Percentiles rank a stretch among this genome's conserved stretches.
These are phyloP conservation scores for Xylariaceae sp. DNA, from an alignment of 2,329 filamentous ascomycete genomes.

Conservation along the genomic window DNA sequence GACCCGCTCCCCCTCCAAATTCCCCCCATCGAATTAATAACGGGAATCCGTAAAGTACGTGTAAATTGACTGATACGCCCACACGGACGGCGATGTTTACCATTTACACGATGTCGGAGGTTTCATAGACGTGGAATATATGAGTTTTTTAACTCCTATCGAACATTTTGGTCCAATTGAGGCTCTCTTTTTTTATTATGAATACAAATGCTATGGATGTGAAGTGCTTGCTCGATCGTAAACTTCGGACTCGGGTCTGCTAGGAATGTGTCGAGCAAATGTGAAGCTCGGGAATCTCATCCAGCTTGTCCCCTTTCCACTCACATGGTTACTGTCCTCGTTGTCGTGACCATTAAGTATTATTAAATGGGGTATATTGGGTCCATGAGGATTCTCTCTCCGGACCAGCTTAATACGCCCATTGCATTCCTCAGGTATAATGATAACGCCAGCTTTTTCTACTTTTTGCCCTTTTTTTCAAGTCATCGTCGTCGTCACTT, in stretches of 20 bases:
- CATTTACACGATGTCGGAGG: too few relatives aligned
- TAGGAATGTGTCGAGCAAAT: neutral
- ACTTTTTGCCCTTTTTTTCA: neutral
- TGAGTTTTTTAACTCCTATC: neutral
- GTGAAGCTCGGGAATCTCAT: neutral
- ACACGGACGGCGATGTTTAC: too few relatives aligned
- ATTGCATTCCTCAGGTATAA: constrained; percentile 2
- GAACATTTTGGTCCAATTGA: neutral
- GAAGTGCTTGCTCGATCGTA: neutral
- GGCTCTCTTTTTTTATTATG: neutral
- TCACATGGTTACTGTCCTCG: neutral
- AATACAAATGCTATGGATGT: neutral
- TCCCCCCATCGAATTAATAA: neutral
- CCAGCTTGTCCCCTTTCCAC: neutral
- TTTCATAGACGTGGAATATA: too few relatives aligned
- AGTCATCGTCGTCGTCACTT: constrained; percentile 15
- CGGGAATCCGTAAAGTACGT: too few relatives aligned
- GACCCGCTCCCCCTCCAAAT: neutral
- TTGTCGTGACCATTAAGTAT: constrained; percentile 15
- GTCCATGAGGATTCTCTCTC: constrained; percentile 10
- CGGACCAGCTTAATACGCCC: neutral
- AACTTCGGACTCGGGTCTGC: neutral
- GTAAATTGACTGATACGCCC: too few relatives aligned
- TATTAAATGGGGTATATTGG: constrained; percentile 15
- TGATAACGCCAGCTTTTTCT: neutral